These are phyloP conservation scores for Penicillium digitatum DNA, from an alignment of 2,329 filamentous ascomycete genomes.

Conservation along the genomic window DNA sequence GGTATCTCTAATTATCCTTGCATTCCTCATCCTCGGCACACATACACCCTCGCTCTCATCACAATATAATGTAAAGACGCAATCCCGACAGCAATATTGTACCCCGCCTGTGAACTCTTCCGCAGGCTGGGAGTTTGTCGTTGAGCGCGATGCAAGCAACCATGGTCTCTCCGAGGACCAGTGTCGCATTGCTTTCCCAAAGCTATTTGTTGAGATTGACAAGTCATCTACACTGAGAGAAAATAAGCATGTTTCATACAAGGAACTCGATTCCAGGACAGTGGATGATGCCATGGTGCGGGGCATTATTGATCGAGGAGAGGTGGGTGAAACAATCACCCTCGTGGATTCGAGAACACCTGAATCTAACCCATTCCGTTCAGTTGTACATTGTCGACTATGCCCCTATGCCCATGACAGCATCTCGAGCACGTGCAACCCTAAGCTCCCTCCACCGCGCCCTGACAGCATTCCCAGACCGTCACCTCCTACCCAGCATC, in stretches of 20 bases:
- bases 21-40: constrained; percentile 27
- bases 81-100: constrained; percentile 1
- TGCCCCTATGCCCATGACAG: constrained; percentile 33
- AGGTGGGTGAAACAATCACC: constrained; percentile 27
- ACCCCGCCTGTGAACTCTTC: neutral
- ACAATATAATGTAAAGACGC: constrained; percentile 23
- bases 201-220: constrained; percentile 38
- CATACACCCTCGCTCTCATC: constrained; percentile 17
- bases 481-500: constrained; percentile 44
- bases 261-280: constrained; percentile 33
- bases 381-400: constrained; percentile 40
- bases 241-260: constrained; percentile 28
- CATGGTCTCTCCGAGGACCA: constrained; percentile 37
- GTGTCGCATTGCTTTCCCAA: constrained; percentile 41
- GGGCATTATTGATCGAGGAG: constrained; percentile 35
- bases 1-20: constrained; percentile 24
- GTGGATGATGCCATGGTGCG: constrained; percentile 38
- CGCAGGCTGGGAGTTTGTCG: constrained; percentile 32
- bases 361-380: neutral
- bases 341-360: too few relatives aligned
- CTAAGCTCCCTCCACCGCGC: constrained; percentile 49
- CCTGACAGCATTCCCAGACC: constrained; percentile 39
- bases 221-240: constrained; percentile 26
- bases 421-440: constrained; percentile 40
- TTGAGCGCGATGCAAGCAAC: constrained; percentile 34